These are phyloP conservation scores for Erigeron canadensis DNA, from an alignment of 129 eudicot species.

Conservation along the genomic window DNA sequence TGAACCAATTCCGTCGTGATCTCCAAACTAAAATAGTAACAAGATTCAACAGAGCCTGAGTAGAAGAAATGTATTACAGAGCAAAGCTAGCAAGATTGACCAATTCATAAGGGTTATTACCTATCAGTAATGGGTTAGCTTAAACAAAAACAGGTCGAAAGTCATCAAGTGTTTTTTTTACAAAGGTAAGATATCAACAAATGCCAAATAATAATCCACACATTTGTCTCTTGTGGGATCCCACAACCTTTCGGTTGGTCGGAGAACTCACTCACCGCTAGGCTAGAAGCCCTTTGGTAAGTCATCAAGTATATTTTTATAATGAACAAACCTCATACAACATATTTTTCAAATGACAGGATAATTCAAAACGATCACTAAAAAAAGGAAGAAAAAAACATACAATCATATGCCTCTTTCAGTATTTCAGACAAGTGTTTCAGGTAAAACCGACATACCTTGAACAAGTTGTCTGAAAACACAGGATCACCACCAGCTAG, in stretches of 20 bases:
- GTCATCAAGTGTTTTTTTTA: too few species aligned
- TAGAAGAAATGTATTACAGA: constrained; percentile 1
- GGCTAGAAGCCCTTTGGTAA: too few species aligned
- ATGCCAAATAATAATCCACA: too few species aligned
- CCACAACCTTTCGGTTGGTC: too few species aligned
- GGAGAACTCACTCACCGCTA: too few species aligned
- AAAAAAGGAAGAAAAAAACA: too few species aligned
- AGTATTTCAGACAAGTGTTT: too few species aligned
- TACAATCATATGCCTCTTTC: too few species aligned
- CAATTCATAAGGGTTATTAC: too few species aligned
- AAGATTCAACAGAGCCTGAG: constrained; percentile 14
- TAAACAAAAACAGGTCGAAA: background rate
- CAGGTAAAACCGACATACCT: constrained; percentile 40
- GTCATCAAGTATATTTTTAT: background rate
- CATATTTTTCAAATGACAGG: background rate
- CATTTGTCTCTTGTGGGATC: too few species aligned
- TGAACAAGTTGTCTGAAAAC: constrained; percentile 86
- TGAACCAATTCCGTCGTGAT: constrained; percentile 86
- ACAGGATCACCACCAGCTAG: constrained; percentile 91
- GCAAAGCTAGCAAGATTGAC: background rate
- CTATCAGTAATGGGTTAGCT: background rate
- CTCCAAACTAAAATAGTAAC: constrained; percentile 67
- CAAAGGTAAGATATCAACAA: too few species aligned
- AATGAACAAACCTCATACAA: background rate
- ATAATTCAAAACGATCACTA: background rate